These are phyloP conservation scores for Malassezia furfur DNA, from an alignment of 1,284 basidiomycete genomes.

Conservation along the genomic window DNA sequence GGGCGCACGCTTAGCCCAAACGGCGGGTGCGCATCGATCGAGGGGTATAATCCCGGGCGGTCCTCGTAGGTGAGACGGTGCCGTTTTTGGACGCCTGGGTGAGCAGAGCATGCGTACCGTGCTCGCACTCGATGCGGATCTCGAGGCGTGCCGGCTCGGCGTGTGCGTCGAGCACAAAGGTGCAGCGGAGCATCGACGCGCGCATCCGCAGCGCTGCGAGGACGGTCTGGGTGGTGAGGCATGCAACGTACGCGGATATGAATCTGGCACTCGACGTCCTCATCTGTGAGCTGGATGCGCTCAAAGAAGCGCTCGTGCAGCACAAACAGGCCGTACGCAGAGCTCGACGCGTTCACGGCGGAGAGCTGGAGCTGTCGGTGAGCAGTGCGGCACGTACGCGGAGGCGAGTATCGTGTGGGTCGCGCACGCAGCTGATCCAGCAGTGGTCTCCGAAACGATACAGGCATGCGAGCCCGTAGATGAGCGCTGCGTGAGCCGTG, in stretches of 20 bases:
- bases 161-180: not conserved
- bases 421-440: constrained; percentile 9
- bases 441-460: constrained; percentile 11
- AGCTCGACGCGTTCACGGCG: constrained; percentile 35
- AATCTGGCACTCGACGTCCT: constrained; percentile 28
- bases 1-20: constrained; percentile 20
- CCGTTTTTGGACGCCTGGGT: constrained; percentile 24
- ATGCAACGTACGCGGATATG: constrained; percentile 20
- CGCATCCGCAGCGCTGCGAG: constrained; percentile 26
- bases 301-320: constrained; percentile 33
- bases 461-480: constrained; percentile 7
- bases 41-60: constrained; percentile 24
- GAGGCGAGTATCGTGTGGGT: not conserved
- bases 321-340: constrained; percentile 35
- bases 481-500: constrained; percentile 5
- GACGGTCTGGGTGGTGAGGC: constrained; percentile 15
- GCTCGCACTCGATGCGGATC: constrained; percentile 1
- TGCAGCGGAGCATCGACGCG: constrained; percentile 11
- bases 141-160: not conserved
- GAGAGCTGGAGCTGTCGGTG: constrained; percentile 25
- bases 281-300: not conserved
- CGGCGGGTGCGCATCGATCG: constrained; percentile 24
- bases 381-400: not conserved
- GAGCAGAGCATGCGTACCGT: not conserved
- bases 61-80: constrained; percentile 33